A percentile compares a stretch with the other conserved stretches of the same genome.
Evolutionary conservation across 192 early-diverging fungal genomes (phyloP).

Genomic region (Phlyctochytrium bullatum): DNA sequence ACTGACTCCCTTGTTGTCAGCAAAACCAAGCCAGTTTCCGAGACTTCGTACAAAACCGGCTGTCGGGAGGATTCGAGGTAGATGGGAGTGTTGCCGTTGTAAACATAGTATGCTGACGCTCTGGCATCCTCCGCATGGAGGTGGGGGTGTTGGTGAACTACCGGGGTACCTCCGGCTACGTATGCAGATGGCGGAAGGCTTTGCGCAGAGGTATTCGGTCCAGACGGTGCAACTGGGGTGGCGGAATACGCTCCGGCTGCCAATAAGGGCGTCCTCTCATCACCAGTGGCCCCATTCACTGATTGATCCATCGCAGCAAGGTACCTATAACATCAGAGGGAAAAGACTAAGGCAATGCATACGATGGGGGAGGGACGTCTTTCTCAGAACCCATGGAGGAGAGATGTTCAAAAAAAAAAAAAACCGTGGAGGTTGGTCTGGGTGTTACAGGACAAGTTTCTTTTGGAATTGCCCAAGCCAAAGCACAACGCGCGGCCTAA

Average conservation of each 20-base stretch:
- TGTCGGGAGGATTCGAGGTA: neutral
- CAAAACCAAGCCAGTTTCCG: slow-evolving; percentile 1
- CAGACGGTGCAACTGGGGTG: too few relatives aligned
- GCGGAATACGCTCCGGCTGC: too few relatives aligned
- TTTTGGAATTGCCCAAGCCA: too few relatives aligned
- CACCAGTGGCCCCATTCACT: too few relatives aligned
- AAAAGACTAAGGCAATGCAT: too few relatives aligned
- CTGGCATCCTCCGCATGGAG: neutral
- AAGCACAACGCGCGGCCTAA: too few relatives aligned
- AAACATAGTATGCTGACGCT: neutral
- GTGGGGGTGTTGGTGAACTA: too few relatives aligned
- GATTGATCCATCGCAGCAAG: too few relatives aligned
- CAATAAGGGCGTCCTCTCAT: too few relatives aligned
- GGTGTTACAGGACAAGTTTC: neutral
- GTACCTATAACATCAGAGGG: too few relatives aligned
- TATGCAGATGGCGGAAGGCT: neutral
- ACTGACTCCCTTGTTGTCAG: neutral
- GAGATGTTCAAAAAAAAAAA: too few relatives aligned
- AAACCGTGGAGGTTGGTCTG: neutral
- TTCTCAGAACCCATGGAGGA: neutral
- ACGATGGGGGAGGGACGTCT: neutral
- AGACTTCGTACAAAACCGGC: neutral
- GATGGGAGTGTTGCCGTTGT: neutral
- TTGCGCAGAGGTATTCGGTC: too few relatives aligned
- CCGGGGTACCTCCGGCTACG: neutral